Evolutionary conservation across 176 grass and related monocot genomes (phyloP).

Genomic region (Dendrocalamus sinicus): DNA sequence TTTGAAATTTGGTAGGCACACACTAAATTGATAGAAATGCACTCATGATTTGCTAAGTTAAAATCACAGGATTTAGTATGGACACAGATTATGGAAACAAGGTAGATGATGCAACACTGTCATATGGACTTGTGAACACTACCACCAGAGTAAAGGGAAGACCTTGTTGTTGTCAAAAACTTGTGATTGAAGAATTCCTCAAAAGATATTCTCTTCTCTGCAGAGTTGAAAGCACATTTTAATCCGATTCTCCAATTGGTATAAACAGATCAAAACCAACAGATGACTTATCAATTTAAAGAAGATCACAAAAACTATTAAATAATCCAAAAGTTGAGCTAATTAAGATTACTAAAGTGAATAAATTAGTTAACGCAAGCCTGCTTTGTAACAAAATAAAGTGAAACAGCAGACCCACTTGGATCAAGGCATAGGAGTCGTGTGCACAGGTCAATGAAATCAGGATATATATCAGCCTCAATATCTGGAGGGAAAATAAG

Average conservation of each 20-base stretch:
- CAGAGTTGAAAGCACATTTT: slow-evolving; percentile 46
- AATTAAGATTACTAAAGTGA: neutral
- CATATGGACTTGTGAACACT: slow-evolving; percentile 39
- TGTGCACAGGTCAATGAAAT: slow-evolving; percentile 69
- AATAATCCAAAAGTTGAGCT: neutral
- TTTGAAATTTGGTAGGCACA: neutral
- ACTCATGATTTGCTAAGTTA: slow-evolving; percentile 21
- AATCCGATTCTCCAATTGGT: neutral
- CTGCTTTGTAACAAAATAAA: slow-evolving; percentile 37
- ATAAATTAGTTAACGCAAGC: slow-evolving; percentile 14
- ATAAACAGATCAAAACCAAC: neutral
- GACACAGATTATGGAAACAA: neutral
- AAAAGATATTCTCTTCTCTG: slow-evolving; percentile 76
- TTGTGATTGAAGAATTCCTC: slow-evolving; percentile 78
- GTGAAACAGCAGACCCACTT: slow-evolving; percentile 33
- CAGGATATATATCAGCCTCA: slow-evolving; percentile 53
- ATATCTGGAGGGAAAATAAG: slow-evolving; percentile 65
- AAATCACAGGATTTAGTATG: slow-evolving; percentile 10
- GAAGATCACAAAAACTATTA: neutral
- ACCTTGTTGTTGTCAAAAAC: slow-evolving; percentile 60
- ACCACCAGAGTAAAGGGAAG: slow-evolving; percentile 27
- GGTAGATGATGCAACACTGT: slow-evolving; percentile 18
- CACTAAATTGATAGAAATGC: neutral
- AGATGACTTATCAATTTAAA: neutral
- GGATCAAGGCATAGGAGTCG: slow-evolving; percentile 64